A percentile compares a stretch with the other conserved stretches of the same genome.
Evolutionary conservation across 2,329 filamentous ascomycete species (phyloP).

Genomic region (Reticulascus tulasneorum): DNA sequence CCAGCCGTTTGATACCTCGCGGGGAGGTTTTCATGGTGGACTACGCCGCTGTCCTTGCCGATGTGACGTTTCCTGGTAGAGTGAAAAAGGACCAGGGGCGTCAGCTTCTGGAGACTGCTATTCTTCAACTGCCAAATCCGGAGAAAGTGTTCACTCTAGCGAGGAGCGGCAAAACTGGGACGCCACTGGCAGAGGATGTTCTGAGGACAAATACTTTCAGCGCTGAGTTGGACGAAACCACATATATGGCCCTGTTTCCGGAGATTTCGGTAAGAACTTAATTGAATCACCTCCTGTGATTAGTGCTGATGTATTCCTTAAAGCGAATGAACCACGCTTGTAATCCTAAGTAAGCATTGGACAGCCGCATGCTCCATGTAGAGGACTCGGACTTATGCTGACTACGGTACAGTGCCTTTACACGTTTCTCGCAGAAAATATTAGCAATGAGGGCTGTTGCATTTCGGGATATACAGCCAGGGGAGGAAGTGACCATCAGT

Average conservation of each 20-base stretch:
- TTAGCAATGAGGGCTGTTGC: conserved; percentile 21
- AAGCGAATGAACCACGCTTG: too few species aligned
- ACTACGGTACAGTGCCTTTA: conserved; percentile 24
- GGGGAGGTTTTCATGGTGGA: conserved; percentile 33
- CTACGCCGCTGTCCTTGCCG: conserved; percentile 25
- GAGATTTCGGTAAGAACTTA: conserved; percentile 15
- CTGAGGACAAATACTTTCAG: conserved; percentile 33
- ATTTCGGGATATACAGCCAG: conserved; percentile 19
- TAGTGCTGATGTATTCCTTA: too few species aligned
- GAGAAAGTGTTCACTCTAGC: conserved; percentile 22
- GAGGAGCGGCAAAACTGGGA: conserved; percentile 18
- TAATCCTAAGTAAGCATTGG: too few species aligned
- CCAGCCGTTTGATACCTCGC: conserved; percentile 24
- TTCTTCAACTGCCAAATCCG: conserved; percentile 22
- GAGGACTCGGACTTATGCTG: too few species aligned
- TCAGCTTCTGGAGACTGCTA: conserved; percentile 22
- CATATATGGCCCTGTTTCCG: conserved; percentile 21
- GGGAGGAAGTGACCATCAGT: conserved; percentile 25
- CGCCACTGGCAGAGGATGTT: conserved; percentile 29
- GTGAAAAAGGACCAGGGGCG: conserved; percentile 23
- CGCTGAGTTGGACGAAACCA: too few species aligned
- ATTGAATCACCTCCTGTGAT: too few species aligned
- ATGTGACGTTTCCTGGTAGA: conserved; percentile 24
- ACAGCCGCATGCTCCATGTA: too few species aligned
- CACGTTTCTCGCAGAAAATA: conserved; percentile 18